Conservation (phyloP, 371 early-diverging fungal species). For the Caulochytrium protostelioides region DNA sequence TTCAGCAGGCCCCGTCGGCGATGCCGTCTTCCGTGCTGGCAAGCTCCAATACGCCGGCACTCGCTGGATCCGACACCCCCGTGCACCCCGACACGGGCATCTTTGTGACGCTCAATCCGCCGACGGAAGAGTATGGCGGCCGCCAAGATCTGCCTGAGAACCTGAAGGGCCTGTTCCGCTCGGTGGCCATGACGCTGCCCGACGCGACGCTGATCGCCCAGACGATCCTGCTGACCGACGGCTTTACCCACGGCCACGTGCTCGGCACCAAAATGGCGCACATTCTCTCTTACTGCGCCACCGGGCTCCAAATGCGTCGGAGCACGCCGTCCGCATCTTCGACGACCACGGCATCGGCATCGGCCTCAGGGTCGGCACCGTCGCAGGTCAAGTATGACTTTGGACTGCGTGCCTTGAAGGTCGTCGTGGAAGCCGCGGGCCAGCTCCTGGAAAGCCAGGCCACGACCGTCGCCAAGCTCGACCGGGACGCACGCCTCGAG, state of each 20-base stretch:
- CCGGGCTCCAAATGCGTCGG: neutral
- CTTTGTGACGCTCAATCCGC: conserved; percentile 45
- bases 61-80: no score
- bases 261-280: conserved; percentile 22
- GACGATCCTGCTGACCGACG: conserved; percentile 27
- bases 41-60: neutral
- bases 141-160: conserved; percentile 39
- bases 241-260: conserved; percentile 20
- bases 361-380: no score
- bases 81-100: conserved; percentile 25
- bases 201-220: conserved; percentile 27
- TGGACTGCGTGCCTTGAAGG: conserved; percentile 32
- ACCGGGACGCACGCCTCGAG: no score
- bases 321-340: no score
- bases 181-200: conserved; percentile 35
- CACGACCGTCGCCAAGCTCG: no score
- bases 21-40: neutral
- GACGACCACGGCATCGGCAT: no score
- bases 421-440: conserved; percentile 22
- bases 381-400: conserved; percentile 32
- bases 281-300: neutral
- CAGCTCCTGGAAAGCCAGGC: no score
- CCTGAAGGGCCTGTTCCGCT: conserved; percentile 32
- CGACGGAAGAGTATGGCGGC: conserved; percentile 34
- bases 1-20: conserved; percentile 1